Evolutionary conservation across 208 protist genomes (phyloP).

Genomic region (Trypanosoma lewisi): DNA sequence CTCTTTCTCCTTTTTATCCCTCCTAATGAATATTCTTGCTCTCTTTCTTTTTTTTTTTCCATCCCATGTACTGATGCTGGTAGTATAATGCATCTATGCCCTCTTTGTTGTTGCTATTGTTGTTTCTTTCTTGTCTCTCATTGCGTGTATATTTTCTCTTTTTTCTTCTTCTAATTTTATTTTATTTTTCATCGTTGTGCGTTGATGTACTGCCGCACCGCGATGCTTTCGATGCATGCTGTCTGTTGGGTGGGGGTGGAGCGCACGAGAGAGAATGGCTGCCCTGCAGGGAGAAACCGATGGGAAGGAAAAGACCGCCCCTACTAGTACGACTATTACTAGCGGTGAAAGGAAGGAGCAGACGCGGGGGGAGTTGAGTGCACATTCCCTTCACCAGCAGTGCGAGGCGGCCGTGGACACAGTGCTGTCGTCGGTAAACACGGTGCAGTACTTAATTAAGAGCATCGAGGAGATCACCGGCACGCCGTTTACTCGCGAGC

Average conservation of each 20-base stretch:
- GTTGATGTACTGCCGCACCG: too few relatives aligned
- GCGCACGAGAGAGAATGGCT: too few relatives aligned
- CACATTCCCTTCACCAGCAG: constrained; percentile 12
- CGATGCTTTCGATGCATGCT: too few relatives aligned
- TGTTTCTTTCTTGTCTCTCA: too few relatives aligned
- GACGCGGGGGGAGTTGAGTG: background rate
- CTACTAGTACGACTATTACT: too few relatives aligned
- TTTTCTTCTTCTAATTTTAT: background rate
- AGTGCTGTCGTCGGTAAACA: constrained; percentile 74
- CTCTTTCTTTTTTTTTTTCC: too few relatives aligned
- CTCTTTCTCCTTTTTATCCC: too few relatives aligned
- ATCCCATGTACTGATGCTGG: too few relatives aligned
- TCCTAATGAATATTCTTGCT: too few relatives aligned
- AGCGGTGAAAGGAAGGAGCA: background rate
- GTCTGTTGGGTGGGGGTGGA: too few relatives aligned
- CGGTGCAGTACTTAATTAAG: constrained; percentile 80
- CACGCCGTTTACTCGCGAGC: constrained; percentile 48
- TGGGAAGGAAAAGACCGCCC: background rate
- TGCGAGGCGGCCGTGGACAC: constrained; percentile 73
- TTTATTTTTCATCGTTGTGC: constrained; percentile 16
- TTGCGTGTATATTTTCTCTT: background rate
- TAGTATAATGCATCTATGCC: background rate
- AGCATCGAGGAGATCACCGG: constrained; percentile 70
- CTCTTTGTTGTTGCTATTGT: too few relatives aligned
- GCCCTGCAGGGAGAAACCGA: background rate